A percentile compares a stretch with the other conserved stretches of the same genome.
Evolutionary conservation across 306 rosid genomes (phyloP).

Genomic region (Begonia peltatifolia): DNA sequence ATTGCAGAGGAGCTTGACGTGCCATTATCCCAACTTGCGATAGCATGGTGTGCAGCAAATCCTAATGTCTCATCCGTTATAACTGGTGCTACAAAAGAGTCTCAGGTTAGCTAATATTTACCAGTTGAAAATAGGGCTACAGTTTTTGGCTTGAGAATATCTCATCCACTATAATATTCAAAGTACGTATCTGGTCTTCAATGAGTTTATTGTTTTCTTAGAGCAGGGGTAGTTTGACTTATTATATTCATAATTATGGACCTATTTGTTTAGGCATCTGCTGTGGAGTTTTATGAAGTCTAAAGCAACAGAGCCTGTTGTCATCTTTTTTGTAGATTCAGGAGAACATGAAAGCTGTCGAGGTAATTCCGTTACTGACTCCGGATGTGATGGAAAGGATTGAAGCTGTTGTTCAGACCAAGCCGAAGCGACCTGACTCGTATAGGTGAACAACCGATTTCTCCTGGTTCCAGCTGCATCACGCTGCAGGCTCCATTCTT

Average conservation of each 20-base stretch:
- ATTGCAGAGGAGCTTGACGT: conserved; percentile 93
- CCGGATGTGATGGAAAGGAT: conserved; percentile 91
- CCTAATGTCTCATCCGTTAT: conserved; percentile 93
- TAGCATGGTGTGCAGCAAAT: conserved; percentile 96
- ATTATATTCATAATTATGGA: too few relatives aligned
- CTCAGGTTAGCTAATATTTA: conserved; percentile 57
- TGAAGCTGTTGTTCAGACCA: conserved; percentile 73
- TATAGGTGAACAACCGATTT: conserved; percentile 26
- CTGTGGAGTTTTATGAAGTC: neutral
- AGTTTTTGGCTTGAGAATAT: too few relatives aligned
- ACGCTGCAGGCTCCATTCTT: conserved; percentile 4
- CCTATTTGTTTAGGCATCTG: too few relatives aligned
- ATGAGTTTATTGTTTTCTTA: too few relatives aligned
- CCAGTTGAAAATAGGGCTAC: too few relatives aligned
- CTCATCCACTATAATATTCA: too few relatives aligned
- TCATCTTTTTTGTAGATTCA: conserved; percentile 9
- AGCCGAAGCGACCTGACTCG: conserved; percentile 90
- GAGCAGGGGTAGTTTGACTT: too few relatives aligned
- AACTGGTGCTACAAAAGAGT: conserved; percentile 91
- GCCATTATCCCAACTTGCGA: conserved; percentile 76
- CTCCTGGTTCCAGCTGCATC: conserved; percentile 5
- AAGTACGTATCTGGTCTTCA: too few relatives aligned
- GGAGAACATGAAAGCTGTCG: conserved; percentile 96
- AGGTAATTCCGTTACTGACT: conserved; percentile 69
- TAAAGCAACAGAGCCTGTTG: neutral